Conservation (phyloP, 2,329 filamentous ascomycete genomes). For the Diaporthe ilicicola region DNA sequence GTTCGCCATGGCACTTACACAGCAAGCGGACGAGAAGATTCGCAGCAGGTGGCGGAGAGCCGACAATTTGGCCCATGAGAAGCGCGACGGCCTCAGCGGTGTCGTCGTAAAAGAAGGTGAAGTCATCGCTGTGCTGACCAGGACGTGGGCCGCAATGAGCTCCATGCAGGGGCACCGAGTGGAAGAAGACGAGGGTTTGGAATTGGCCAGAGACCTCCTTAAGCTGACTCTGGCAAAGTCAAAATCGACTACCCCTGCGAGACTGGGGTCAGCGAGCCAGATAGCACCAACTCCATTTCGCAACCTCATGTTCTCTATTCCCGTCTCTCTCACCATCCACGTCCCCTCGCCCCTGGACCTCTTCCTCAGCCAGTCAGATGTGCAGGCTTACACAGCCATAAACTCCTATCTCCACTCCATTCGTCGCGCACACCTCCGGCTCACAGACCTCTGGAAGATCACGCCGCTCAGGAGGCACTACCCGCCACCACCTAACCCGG, state of each 20-base stretch:
- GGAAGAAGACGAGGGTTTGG: conserved; percentile 84
- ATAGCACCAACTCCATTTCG: conserved; percentile 71
- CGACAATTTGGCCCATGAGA: conserved; percentile 65
- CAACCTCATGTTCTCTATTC: conserved; percentile 82
- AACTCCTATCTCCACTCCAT: conserved; percentile 89
- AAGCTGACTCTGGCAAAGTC: conserved; percentile 70
- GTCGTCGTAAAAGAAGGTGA: conserved; percentile 87
- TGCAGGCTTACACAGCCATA: conserved; percentile 83
- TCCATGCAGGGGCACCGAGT: conserved; percentile 73
- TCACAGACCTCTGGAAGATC: conserved; percentile 88
- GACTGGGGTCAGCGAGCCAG: conserved; percentile 45
- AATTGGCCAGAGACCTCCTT: conserved; percentile 81
- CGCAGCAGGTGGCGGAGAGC: conserved; percentile 75
- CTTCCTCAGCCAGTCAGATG: conserved; percentile 79
- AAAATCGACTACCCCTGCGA: conserved; percentile 48
- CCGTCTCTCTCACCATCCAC: conserved; percentile 74
- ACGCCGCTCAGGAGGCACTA: conserved; percentile 80
- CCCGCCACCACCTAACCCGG: conserved; percentile 74
- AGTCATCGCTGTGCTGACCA: conserved; percentile 76
- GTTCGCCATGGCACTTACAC: conserved; percentile 86
- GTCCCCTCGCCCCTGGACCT: conserved; percentile 85
- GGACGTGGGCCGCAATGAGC: conserved; percentile 83
- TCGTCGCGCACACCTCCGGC: conserved; percentile 82
- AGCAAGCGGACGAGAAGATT: conserved; percentile 83
- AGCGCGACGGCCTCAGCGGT: conserved; percentile 66